Percentiles rank a stretch among this genome's conserved stretches.
Conservation (phyloP, 768 basidiomycete species). For the Leccinum disarticulatum region DNA sequence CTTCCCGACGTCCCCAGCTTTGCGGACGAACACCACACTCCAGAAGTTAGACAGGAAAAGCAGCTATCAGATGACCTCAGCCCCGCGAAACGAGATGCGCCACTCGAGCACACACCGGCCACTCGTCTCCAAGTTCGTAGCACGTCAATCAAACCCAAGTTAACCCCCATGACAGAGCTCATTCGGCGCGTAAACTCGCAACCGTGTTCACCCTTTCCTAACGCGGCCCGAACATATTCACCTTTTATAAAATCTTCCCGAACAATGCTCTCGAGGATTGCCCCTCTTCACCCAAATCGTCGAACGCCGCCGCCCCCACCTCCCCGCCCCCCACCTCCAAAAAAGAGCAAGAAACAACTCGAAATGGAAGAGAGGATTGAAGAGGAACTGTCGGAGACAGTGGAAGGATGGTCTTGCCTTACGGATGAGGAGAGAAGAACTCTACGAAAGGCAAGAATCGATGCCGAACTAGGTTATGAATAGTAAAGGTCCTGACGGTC, state of each 20-base stretch:
- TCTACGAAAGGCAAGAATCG: constrained; percentile 59
- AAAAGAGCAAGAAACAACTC: constrained; percentile 79
- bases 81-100: constrained; percentile 1
- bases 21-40: not conserved
- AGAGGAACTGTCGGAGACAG: constrained; percentile 70
- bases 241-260: constrained; percentile 67
- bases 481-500: constrained; percentile 5
- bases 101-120: constrained; percentile 9
- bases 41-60: constrained; percentile 15
- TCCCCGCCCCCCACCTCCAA: constrained; percentile 67
- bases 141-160: constrained; percentile 52
- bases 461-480: constrained; percentile 63
- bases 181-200: constrained; percentile 69
- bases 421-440: constrained; percentile 45
- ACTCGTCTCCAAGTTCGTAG: constrained; percentile 16
- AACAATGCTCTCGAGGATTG: constrained; percentile 62
- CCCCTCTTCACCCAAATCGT: constrained; percentile 73
- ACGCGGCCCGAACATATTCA: constrained; percentile 46
- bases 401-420: constrained; percentile 60
- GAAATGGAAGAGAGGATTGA: constrained; percentile 79
- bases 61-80: constrained; percentile 3
- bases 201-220: constrained; percentile 53
- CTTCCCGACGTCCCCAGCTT: constrained; percentile 3
- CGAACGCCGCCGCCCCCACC: constrained; percentile 71
- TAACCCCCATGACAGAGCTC: constrained; percentile 72